phyloP scores from a whole-genome alignment of 2,329 filamentous ascomycete genomes.

The Blastomyces silverae region DNA sequence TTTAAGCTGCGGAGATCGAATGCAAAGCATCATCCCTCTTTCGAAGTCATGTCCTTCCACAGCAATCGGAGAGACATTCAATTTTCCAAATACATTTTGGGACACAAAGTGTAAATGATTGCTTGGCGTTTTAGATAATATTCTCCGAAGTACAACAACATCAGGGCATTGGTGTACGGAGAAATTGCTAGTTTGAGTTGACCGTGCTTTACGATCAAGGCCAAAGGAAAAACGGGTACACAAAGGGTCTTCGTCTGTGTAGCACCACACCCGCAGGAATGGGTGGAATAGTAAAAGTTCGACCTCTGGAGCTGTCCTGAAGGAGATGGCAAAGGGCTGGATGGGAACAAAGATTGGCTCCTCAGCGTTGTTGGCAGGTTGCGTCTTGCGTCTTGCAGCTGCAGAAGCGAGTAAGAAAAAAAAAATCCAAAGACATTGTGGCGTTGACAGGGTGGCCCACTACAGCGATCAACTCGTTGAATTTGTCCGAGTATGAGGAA shows the following conservation, averaged over 20 bases:
- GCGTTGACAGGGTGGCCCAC: neutral
- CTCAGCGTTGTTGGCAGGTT: neutral
- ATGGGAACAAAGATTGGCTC: neutral
- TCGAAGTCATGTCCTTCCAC: neutral
- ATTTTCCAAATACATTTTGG: neutral
- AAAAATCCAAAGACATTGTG: neutral
- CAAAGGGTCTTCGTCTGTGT: neutral
- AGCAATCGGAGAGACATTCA: neutral
- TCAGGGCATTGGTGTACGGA: neutral
- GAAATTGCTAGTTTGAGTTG: neutral
- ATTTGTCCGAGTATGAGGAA: neutral
- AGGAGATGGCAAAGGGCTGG: neutral
- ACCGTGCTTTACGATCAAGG: neutral
- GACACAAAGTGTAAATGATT: neutral
- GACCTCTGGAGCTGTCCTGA: slow-evolving; percentile 1
- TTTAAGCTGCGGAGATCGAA: neutral
- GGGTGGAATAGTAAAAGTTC: slow-evolving; percentile 6
- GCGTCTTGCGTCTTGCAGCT: neutral
- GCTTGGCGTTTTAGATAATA: neutral
- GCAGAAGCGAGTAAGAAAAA: slow-evolving; percentile 1
- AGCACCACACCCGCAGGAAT: slow-evolving; percentile 1
- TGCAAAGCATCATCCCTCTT: neutral
- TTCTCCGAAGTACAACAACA: neutral
- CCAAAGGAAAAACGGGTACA: neutral
- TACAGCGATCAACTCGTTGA: neutral